These are phyloP conservation scores for Fusarium drepaniforme DNA, from an alignment of 2,329 filamentous ascomycete genomes.

Conservation along the genomic window DNA sequence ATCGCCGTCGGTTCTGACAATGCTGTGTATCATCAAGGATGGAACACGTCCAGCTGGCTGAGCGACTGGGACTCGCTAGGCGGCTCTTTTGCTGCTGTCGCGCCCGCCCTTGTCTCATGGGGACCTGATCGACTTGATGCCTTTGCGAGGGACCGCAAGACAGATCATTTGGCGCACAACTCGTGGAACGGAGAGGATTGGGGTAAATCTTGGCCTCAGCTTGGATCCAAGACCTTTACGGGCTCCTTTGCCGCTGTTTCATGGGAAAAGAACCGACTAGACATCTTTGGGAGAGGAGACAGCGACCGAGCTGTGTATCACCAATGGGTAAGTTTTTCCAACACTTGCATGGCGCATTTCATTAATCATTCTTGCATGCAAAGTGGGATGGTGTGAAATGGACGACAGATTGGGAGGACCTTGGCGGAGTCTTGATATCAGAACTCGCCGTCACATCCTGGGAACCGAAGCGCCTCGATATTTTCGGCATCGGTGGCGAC, in stretches of 20 bases:
- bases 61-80: constrained; percentile 1
- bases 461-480: not conserved
- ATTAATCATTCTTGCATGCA: not conserved
- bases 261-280: not conserved
- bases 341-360: too few relatives aligned
- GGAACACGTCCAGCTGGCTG: not conserved
- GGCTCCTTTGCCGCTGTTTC: not conserved
- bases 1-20: constrained; percentile 1
- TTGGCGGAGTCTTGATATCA: not conserved
- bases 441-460: not conserved
- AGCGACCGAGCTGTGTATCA: not conserved
- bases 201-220: not conserved
- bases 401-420: constrained; percentile 3
- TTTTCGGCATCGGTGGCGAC: not conserved
- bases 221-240: not conserved
- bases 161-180: constrained; percentile 2
- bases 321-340: not conserved
- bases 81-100: not conserved
- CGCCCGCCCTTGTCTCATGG: constrained; percentile 2
- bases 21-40: not conserved
- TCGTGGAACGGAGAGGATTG: not conserved
- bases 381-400: not conserved
- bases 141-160: constrained; percentile 1
- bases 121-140: not conserved
- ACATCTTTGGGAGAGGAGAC: constrained; percentile 2